Base-by-base conservation (phyloP, 495 filamentous ascomycete species). In the Aspergillus carlsbadensis region DNA sequence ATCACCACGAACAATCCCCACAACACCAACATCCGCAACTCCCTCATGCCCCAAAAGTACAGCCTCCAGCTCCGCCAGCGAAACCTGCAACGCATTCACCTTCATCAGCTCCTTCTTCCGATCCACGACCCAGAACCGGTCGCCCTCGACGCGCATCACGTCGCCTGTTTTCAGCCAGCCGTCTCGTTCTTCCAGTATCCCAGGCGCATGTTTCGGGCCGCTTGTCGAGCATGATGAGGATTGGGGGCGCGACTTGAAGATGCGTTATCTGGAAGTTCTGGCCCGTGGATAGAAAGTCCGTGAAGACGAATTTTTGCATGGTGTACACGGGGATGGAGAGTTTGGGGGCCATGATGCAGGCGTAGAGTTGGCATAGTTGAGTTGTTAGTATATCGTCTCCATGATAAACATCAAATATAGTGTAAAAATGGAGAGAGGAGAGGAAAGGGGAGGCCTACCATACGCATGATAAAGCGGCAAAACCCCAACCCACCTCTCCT, bases 121-220 rank as follows among this genome's bases (percentile, higher is more conserved):
- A 57, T 79, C 78, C 14, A 80, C 73, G 48, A 81, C 71, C 53
- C 71, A 78, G 34, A 75, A 70, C 54, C 67, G 58, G 0, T 65
- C 67, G n/a, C 62, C 64, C n/a, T 60, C 62, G 17, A 39, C 60
- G 39, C 56, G 53, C 55, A 46, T 66, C 52, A 70, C 70, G 52
- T 81, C 78, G 0, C 78, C 78, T 0, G 71, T 81, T 15, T 63
- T 63, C 39, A 80, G 64, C 75, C 76, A 81, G 17, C 73, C 72
- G 60, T 54, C 8, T 63, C 60, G 59, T 81, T 78, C 22, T 63
- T 64, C 64, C 72, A 68, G 54, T 79, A 78, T 10, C 76, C 72
- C 8, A 64, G 57, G 44, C 63, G 70, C 4, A 77, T 5, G 59
- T 65, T 18, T 70, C 74, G 1, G 74, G 71, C 26, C 75, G 61